These are phyloP conservation scores for Thalassiosira oceanica DNA, from an alignment of 352 stramenopile genomes.

Conservation along the genomic window DNA sequence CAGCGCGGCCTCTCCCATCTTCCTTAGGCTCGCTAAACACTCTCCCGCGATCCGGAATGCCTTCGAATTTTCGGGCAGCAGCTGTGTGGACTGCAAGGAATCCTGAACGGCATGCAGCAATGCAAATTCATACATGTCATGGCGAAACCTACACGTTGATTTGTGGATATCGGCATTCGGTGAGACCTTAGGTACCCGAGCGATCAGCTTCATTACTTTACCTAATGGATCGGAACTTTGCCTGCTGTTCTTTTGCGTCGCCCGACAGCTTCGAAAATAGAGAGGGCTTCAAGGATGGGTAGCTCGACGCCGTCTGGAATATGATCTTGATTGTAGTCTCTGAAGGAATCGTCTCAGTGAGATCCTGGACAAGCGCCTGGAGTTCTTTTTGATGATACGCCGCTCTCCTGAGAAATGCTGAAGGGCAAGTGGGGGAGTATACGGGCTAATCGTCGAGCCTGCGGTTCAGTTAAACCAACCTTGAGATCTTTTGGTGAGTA, in stretches of 20 bases:
- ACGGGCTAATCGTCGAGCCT: constrained; percentile 58
- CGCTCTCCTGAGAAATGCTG: constrained; percentile 57
- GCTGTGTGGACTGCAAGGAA: constrained; percentile 57
- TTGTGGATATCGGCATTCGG: no score
- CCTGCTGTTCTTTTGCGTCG: constrained; percentile 51
- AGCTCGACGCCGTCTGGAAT: constrained; percentile 36
- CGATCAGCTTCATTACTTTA: no score
- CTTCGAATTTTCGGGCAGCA: constrained; percentile 51
- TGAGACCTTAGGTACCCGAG: no score
- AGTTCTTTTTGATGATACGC: constrained; percentile 53
- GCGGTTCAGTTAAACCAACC: not conserved
- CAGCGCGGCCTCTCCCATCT: constrained; percentile 62
- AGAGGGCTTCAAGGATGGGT: constrained; percentile 31
- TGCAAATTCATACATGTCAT: constrained; percentile 76
- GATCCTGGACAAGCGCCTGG: constrained; percentile 43
- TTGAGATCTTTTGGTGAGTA: constrained; percentile 58
- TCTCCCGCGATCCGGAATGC: constrained; percentile 61
- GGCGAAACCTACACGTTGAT: no score
- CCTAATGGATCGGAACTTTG: constrained; percentile 55
- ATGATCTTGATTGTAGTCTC: constrained; percentile 41
- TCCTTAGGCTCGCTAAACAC: constrained; percentile 61
- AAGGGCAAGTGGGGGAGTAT: constrained; percentile 59
- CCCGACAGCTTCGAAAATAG: constrained; percentile 47
- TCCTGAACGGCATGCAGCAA: constrained; percentile 70
- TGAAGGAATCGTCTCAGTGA: constrained; percentile 45